Evolutionary conservation across 352 stramenopile genomes (phyloP).

Genomic region (Phytophthora capsici): DNA sequence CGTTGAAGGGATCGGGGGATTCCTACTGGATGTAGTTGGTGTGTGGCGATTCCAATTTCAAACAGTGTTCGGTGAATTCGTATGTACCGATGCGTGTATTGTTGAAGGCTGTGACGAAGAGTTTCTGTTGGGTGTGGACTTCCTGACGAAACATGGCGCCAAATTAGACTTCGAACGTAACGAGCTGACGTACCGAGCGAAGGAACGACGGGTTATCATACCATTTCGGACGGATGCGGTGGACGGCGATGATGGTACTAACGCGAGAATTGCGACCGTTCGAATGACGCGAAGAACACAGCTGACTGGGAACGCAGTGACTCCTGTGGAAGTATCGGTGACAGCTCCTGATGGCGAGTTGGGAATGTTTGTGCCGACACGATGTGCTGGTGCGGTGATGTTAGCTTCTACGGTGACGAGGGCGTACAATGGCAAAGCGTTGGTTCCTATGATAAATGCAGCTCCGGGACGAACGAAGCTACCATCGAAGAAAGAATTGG

Average conservation of each 20-base stretch:
- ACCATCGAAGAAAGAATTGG: slow-evolving; percentile 4
- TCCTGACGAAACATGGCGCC: neutral
- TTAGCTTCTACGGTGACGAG: neutral
- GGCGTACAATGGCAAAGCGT: neutral
- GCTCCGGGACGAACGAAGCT: neutral
- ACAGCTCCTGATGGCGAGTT: too few species aligned
- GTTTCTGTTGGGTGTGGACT: slow-evolving; percentile 1
- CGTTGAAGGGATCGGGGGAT: neutral
- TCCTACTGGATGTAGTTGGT: neutral
- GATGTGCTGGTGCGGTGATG: neutral
- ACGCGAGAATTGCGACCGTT: neutral
- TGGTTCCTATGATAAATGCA: neutral
- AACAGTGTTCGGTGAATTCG: too few species aligned
- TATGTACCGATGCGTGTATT: neutral
- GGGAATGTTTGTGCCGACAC: neutral
- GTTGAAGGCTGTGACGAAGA: neutral
- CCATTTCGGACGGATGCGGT: neutral
- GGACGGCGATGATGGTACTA: neutral
- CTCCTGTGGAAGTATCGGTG: neutral
- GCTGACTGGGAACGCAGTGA: neutral
- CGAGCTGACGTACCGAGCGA: neutral
- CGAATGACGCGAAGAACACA: neutral
- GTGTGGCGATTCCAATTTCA: neutral
- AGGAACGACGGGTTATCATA: neutral
- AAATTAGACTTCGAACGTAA: neutral